Percentiles rank a stretch among this genome's conserved stretches.
phyloP scores from a whole-genome alignment of 257 asterid species.

The Henckelia pumila region DNA sequence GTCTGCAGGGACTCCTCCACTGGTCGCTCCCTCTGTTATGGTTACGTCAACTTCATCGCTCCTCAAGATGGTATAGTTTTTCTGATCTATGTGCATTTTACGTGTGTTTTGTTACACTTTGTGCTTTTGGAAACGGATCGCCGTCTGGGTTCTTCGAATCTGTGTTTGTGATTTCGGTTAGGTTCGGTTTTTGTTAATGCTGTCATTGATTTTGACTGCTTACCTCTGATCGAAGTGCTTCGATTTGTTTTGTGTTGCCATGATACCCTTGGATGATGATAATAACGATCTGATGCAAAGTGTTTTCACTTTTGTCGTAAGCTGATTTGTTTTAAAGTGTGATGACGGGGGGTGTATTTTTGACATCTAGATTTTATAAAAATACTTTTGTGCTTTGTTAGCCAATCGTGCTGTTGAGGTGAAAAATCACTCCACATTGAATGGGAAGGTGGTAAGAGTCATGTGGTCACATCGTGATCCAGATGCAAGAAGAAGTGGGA shows the following conservation, averaged over 20 bases:
- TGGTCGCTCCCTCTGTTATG: slow-evolving; percentile 51
- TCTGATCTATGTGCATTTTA: not conserved
- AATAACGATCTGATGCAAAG: not conserved
- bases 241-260: not conserved
- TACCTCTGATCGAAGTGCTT: not conserved
- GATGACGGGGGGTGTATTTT: too few species aligned
- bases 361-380: not conserved
- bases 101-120: not conserved
- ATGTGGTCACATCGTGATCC: slow-evolving; percentile 57
- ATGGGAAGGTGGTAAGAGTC: slow-evolving; percentile 48
- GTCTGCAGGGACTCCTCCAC: slow-evolving; percentile 54
- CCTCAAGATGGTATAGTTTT: slow-evolving; percentile 43
- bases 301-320: not conserved
- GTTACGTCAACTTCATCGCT: slow-evolving; percentile 47
- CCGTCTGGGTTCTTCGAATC: not conserved
- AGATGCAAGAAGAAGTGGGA: slow-evolving; percentile 49
- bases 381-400: slow-evolving; percentile 15
- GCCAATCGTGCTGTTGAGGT: slow-evolving; percentile 42
- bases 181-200: slow-evolving; percentile 12
- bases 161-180: slow-evolving; percentile 7
- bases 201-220: slow-evolving; percentile 6
- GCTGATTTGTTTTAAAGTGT: not conserved
- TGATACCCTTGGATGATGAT: not conserved
- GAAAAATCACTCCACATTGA: slow-evolving; percentile 44
- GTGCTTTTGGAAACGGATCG: not conserved